Evolutionary conservation across 768 basidiomycete genomes (phyloP), one percentile per base, ranked within the genome.

Genomic region (Pleurotus cornucopiae): DNA sequence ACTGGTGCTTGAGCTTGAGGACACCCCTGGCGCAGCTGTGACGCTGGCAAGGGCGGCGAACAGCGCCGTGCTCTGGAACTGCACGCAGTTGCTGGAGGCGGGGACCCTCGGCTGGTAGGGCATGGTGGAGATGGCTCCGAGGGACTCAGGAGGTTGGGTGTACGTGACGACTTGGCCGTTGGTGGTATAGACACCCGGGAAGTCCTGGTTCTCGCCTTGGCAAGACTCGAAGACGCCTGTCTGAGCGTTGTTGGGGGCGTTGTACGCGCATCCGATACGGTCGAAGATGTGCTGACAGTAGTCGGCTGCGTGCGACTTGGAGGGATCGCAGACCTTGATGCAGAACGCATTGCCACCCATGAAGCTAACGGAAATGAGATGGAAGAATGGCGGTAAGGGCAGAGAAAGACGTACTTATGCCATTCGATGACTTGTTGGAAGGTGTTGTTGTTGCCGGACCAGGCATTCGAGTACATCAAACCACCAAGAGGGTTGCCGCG

Each of bases 401-500:
- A 18, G 18, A 18, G 18, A 18, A 18, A 18, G 18, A 18, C 76
- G 13, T 60, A 82, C 83, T 78, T 73, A 63, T 75, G 76, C 85
- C 86, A 87, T 53, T 85, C 77, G 18, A 69, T 67, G n/a, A 82
- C 72, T 63, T 88, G 86, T 7, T 66, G 56, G 37, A 49, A 54
- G 1, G 49, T 40, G 39, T 48, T 48, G 16, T 58, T 55, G 47
- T 52, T 13, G 53, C 34, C 49, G 9, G 43, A 30, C 20, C 40
- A 88, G 6, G 72, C 73, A 62, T 80, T 85, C 1, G 87, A 84
- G 67, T 83, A 92, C 37, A 90, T 63, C 11, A 91, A 71, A 39
- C 84, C 89, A 61, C 90, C 90, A 25, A 88, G 54, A 1, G 60
- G 60, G 43, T 86, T 79, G 57, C 6, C 46, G 63, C 65, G 55